These are phyloP conservation scores for Exophiala aquamarina DNA, from an alignment of 2,329 filamentous ascomycete species.

Conservation along the genomic window DNA sequence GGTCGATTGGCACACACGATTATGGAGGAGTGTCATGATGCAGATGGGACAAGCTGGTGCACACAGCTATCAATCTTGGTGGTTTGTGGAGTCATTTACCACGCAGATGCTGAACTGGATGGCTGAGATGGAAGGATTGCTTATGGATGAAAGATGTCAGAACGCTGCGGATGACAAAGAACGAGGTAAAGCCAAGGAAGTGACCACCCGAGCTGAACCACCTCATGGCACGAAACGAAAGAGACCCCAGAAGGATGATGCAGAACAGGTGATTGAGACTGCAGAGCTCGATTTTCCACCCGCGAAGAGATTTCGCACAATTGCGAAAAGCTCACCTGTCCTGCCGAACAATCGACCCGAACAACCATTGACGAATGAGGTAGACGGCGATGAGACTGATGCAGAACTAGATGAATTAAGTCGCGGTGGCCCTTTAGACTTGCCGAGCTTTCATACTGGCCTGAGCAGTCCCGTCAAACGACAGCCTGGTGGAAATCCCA, in stretches of 20 bases:
- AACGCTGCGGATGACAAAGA: constrained; percentile 25
- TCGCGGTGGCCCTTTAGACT: constrained; percentile 27
- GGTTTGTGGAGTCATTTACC: constrained; percentile 33
- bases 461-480: constrained; percentile 25
- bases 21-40: constrained; percentile 46
- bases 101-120: constrained; percentile 29
- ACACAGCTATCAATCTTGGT: constrained; percentile 50
- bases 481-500: constrained; percentile 5
- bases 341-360: constrained; percentile 9
- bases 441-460: constrained; percentile 27
- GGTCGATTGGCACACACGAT: constrained; percentile 43
- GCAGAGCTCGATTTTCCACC: constrained; percentile 9
- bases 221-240: constrained; percentile 17
- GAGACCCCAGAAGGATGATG: constrained; percentile 18
- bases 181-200: constrained; percentile 23
- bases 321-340: constrained; percentile 6
- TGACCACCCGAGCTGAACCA: constrained; percentile 1
- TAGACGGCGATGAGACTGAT: constrained; percentile 24
- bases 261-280: constrained; percentile 1
- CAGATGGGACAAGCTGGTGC: constrained; percentile 45
- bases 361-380: constrained; percentile 7
- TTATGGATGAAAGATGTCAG: constrained; percentile 23
- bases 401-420: constrained; percentile 27
- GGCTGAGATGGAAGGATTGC: constrained; percentile 29
- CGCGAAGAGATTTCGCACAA: constrained; percentile 11